A percentile compares a stretch with the other conserved stretches of the same genome.
Conservation (phyloP, 805 yeast genomes). For the Zygosaccharomyces lentus region DNA sequence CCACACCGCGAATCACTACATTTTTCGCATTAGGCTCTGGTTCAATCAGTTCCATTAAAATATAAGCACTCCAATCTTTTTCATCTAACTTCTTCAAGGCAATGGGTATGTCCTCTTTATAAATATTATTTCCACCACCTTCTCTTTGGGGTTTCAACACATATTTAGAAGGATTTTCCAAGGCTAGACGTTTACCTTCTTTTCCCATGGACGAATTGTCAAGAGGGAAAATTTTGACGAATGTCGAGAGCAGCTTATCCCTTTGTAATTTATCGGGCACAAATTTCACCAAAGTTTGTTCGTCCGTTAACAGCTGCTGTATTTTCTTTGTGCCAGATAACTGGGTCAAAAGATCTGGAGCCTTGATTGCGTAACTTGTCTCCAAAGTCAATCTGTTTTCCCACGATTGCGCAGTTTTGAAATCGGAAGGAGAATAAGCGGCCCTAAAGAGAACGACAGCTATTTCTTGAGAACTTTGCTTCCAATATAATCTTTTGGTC, state of each 20-base stretch:
- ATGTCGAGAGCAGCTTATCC: constrained; percentile 44
- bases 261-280: constrained; percentile 35
- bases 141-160: constrained; percentile 98
- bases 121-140: constrained; percentile 97
- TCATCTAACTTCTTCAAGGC: constrained; percentile 59
- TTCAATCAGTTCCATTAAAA: constrained; percentile 87
- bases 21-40: constrained; percentile 63
- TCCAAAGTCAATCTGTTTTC: constrained; percentile 69
- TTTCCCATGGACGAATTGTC: constrained; percentile 64
- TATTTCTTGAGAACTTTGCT: constrained; percentile 59
- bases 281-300: constrained; percentile 45
- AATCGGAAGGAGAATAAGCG: constrained; percentile 85
- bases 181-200: constrained; percentile 61
- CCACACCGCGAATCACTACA: constrained; percentile 63
- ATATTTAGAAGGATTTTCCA: constrained; percentile 60
- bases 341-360: constrained; percentile 87
- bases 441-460: constrained; percentile 87
- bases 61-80: constrained; percentile 82
- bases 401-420: constrained; percentile 66
- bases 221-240: constrained; percentile 83
- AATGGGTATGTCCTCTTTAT: constrained; percentile 76
- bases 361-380: constrained; percentile 74
- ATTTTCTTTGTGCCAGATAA: constrained; percentile 90
- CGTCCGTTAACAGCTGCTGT: constrained; percentile 78
- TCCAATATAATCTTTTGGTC: constrained; percentile 47